phyloP scores from a whole-genome alignment of 1,284 basidiomycete species.

The Trichosporon sp. region DNA sequence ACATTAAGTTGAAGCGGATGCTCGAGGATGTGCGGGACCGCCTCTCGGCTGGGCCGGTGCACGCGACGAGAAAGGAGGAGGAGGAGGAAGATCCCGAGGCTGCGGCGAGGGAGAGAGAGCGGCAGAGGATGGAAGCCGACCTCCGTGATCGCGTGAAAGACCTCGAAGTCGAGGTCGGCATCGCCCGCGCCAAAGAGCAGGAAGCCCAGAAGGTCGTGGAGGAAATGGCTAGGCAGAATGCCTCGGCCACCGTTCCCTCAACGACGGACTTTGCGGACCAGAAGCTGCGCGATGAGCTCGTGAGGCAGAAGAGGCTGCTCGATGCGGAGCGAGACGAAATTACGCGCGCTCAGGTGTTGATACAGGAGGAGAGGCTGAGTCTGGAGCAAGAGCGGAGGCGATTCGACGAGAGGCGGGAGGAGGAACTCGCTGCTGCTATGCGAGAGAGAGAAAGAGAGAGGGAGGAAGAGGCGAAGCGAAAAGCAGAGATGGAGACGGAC shows the following conservation, averaged over 20 bases:
- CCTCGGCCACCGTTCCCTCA: constrained; percentile 8
- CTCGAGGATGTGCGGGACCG: constrained; percentile 27
- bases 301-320: constrained; percentile 48
- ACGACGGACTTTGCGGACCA: constrained; percentile 22
- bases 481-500: background rate
- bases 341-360: constrained; percentile 58
- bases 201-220: constrained; percentile 36
- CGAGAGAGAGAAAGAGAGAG: constrained; percentile 50
- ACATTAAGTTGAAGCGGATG: constrained; percentile 32
- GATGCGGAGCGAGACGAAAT: constrained; percentile 64
- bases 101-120: constrained; percentile 27
- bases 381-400: constrained; percentile 56
- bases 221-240: constrained; percentile 31
- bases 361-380: constrained; percentile 57
- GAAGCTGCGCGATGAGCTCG: constrained; percentile 23
- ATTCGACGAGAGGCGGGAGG: constrained; percentile 58
- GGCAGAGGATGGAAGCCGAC: constrained; percentile 25
- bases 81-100: constrained; percentile 28
- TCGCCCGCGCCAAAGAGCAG: constrained; percentile 32
- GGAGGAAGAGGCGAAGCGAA: background rate
- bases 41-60: constrained; percentile 15
- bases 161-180: constrained; percentile 41
- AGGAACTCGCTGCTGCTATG: background rate
- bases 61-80: background rate
- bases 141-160: constrained; percentile 41